Base-by-base conservation (phyloP, 2,329 filamentous ascomycete species). In the Alternaria consortialis region DNA sequence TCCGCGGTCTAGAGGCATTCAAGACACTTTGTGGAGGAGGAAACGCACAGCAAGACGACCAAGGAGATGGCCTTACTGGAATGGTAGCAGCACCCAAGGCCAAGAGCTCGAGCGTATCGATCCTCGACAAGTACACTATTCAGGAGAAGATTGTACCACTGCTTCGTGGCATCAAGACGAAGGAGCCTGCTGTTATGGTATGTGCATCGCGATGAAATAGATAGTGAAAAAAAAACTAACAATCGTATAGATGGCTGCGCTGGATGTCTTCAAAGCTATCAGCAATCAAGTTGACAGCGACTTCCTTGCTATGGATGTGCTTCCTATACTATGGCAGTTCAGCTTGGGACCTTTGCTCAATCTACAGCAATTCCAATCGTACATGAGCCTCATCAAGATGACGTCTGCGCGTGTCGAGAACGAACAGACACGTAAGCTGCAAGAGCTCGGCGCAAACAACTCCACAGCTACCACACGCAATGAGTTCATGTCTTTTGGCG, bases 71-170 rank as follows among this genome's bases (percentile, higher is more conserved):
- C 5, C 84, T 97, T 3, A 90, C 92, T 66, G 93, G 93, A 0
- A 83, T 94, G 40, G 75, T 74, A 42, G 79, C 86, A 66, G 76
- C 82, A 53, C 82, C 86, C 70, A 72, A 86, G 72, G 85, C 87
- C 59, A 89, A 90, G 74, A 82, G 85, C 2, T 86, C 86, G 4
- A 91, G 87, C 1, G 90, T 90, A 0, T 93, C 89, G 2, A 94
- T 94, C 3, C 83, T 99, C 29, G 95, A 99, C 81, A 98, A 98
- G 78, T 98, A 95, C 74, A 98, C 95, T 0, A 94, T 99, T 81
- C 95, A 99, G 77, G 95, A 99, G 76, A 98, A 97, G 82, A 91
- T 99, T 34, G 87, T 98, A 0, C 95, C 95, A 0, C 82, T 98
- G 5, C 85, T 99, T 62, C 93, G 92, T 73, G 93, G 85, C 2